These are phyloP conservation scores for Termitomyces sp. DNA, from an alignment of 768 basidiomycete species.

Conservation along the genomic window DNA sequence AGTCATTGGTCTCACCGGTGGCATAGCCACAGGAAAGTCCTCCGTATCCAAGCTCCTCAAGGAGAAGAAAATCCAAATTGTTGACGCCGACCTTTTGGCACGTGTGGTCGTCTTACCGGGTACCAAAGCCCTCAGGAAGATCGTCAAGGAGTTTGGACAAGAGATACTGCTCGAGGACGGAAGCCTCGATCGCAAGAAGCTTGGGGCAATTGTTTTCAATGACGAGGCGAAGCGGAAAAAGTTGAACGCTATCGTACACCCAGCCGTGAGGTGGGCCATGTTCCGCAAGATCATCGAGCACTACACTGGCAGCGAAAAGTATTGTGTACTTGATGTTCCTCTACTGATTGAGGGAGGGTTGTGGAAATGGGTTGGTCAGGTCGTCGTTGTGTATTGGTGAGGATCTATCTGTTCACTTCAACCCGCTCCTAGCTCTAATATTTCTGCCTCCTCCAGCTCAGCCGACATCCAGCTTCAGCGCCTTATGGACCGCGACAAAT, in stretches of 20 bases:
- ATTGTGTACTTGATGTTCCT: conserved; percentile 88
- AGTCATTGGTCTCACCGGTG: conserved; percentile 96
- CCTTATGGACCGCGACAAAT: conserved; percentile 71
- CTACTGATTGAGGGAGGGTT: conserved; percentile 85
- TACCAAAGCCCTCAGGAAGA: conserved; percentile 62
- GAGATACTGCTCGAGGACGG: conserved; percentile 66
- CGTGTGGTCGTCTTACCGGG: conserved; percentile 84
- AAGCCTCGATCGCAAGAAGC: conserved; percentile 71
- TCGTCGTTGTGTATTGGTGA: conserved; percentile 92
- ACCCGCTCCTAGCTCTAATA: neutral
- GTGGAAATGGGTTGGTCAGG: conserved; percentile 76
- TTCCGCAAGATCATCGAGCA: conserved; percentile 55
- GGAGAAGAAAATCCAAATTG: conserved; percentile 65
- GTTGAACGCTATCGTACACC: conserved; percentile 87
- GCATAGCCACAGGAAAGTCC: conserved; percentile 96
- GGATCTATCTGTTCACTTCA: conserved; percentile 16
- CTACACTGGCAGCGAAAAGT: conserved; percentile 76
- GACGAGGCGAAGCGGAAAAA: conserved; percentile 64
- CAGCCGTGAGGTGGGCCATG: conserved; percentile 82
- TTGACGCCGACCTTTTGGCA: conserved; percentile 91
- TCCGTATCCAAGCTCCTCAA: conserved; percentile 77
- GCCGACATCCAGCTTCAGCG: conserved; percentile 78
- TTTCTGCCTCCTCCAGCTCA: conserved; percentile 5
- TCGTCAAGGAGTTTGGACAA: conserved; percentile 67
- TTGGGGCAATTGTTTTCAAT: conserved; percentile 83